Percentiles rank a stretch among this genome's conserved stretches.
Conservation (phyloP, 805 yeast species). For the Naumovozyma baii region DNA sequence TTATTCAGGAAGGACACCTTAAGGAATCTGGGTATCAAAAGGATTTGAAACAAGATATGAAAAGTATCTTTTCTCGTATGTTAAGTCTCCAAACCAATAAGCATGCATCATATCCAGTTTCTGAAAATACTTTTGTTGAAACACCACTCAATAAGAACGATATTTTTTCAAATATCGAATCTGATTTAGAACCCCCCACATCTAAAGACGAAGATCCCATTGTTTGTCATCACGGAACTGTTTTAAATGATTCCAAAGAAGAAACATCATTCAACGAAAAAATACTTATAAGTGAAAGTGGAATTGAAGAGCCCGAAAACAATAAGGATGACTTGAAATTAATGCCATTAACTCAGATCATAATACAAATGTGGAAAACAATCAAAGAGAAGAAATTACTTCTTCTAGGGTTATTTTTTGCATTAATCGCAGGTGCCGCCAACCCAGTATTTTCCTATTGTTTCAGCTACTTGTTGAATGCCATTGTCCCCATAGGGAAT, state of each 20-base stretch:
- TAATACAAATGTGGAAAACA: constrained; percentile 24
- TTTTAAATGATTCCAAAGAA: too few relatives aligned
- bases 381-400: constrained; percentile 25
- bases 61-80: constrained; percentile 9
- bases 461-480: constrained; percentile 58
- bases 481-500: constrained; percentile 42
- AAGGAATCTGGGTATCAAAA: constrained; percentile 35
- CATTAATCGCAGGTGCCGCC: constrained; percentile 50
- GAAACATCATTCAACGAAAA: background rate
- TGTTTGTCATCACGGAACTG: too few relatives aligned
- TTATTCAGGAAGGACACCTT: constrained; percentile 52
- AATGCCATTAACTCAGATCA: constrained; percentile 23
- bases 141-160: background rate
- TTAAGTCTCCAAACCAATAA: constrained; percentile 3
- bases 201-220: background rate
- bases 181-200: background rate
- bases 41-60: constrained; percentile 20
- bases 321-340: constrained; percentile 5
- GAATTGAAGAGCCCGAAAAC: background rate
- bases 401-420: constrained; percentile 41
- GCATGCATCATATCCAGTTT: constrained; percentile 3
- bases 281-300: too few relatives aligned
- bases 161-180: background rate
- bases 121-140: constrained; percentile 8
- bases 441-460: constrained; percentile 75